These are phyloP conservation scores for Beauveria sp. DNA, from an alignment of 2,329 filamentous ascomycete genomes.

Conservation along the genomic window DNA sequence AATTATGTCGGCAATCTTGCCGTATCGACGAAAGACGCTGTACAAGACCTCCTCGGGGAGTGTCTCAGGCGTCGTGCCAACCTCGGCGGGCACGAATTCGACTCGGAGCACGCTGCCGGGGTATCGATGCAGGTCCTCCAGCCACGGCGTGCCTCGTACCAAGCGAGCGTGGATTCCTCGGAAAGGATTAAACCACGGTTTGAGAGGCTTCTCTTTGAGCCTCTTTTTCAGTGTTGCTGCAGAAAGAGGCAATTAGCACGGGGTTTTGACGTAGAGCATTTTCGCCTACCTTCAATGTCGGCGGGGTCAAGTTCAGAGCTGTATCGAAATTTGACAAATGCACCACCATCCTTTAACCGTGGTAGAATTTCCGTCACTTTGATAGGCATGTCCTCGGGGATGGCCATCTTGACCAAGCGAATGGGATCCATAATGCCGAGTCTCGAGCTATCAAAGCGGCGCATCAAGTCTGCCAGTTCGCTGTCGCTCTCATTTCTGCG, in stretches of 20 bases:
- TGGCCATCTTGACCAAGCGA: slow-evolving; percentile 49
- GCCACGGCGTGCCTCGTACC: slow-evolving; percentile 82
- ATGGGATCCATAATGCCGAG: slow-evolving; percentile 45
- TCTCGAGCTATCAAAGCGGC: slow-evolving; percentile 42
- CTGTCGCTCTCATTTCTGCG: slow-evolving; percentile 40
- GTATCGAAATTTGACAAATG: slow-evolving; percentile 77
- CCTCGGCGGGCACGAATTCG: slow-evolving; percentile 70
- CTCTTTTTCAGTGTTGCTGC: slow-evolving; percentile 49
- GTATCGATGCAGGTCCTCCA: slow-evolving; percentile 82
- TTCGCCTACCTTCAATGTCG: slow-evolving; percentile 34
- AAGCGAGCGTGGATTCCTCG: slow-evolving; percentile 60
- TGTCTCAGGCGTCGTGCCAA: slow-evolving; percentile 66
- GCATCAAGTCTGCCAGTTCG: slow-evolving; percentile 43
- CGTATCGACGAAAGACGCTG: slow-evolving; percentile 79
- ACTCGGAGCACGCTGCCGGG: slow-evolving; percentile 70
- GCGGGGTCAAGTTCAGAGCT: slow-evolving; percentile 29
- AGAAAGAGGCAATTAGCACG: slow-evolving; percentile 2
- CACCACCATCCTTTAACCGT: slow-evolving; percentile 82
- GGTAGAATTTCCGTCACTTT: slow-evolving; percentile 76
- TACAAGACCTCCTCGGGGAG: slow-evolving; percentile 83
- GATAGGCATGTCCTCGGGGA: slow-evolving; percentile 54
- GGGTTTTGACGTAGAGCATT: no score
- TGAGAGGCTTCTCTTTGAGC: slow-evolving; percentile 62
- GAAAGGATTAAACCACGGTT: slow-evolving; percentile 87
- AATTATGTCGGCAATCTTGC: slow-evolving; percentile 80